Evolutionary conservation across 2,329 filamentous ascomycete genomes (phyloP).

Genomic region (Acephala macrosclerotiorum): DNA sequence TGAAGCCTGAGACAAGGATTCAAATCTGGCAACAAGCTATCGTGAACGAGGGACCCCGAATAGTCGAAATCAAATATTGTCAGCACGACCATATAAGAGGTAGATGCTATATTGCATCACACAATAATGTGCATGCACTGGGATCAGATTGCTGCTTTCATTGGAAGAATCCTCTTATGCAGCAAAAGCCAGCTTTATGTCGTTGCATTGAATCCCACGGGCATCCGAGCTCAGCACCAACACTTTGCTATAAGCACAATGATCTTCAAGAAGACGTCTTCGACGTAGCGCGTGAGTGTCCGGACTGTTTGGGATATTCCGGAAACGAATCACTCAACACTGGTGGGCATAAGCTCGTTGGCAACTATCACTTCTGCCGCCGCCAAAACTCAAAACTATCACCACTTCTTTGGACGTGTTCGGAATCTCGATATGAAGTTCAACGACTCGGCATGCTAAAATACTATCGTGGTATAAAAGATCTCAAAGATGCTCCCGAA

Average conservation of each 20-base stretch:
- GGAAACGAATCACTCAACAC: background rate
- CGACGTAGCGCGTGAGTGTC: background rate
- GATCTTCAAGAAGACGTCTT: background rate
- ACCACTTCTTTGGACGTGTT: background rate
- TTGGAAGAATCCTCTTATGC: background rate
- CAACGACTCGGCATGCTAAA: background rate
- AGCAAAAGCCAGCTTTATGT: background rate
- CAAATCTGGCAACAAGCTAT: slow-evolving; percentile 4
- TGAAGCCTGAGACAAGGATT: background rate
- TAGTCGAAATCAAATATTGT: background rate
- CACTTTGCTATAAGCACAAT: background rate
- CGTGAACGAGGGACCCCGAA: background rate
- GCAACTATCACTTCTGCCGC: background rate
- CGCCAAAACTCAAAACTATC: background rate
- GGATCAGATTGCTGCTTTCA: background rate
- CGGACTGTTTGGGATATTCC: background rate
- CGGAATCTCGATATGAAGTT: background rate
- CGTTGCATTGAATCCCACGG: background rate
- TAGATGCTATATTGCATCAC: slow-evolving; percentile 4
- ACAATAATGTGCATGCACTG: background rate
- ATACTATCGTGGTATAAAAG: background rate
- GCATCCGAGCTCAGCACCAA: background rate
- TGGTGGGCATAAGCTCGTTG: background rate
- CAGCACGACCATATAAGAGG: background rate
- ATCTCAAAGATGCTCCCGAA: background rate